Conservation (phyloP, 345 rosid species). For the Sonneratia alba region DNA sequence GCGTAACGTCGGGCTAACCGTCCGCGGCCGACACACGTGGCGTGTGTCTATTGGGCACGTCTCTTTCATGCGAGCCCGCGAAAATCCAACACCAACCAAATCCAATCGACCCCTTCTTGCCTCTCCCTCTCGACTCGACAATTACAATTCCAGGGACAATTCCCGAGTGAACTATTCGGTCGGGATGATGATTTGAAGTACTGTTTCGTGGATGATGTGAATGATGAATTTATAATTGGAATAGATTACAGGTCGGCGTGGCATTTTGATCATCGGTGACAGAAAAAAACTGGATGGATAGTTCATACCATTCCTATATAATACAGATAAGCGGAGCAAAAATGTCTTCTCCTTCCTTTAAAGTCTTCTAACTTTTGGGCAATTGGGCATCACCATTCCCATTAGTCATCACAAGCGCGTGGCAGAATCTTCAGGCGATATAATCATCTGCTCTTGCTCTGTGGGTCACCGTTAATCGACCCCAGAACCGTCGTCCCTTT, state of each 20-base stretch:
- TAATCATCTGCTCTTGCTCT: neutral
- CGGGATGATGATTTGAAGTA: no score
- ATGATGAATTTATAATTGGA: no score
- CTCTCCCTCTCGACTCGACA: no score
- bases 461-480: neutral
- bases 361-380: neutral
- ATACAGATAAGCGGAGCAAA: neutral
- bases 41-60: neutral
- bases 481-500: neutral
- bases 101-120: neutral
- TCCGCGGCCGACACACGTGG: neutral
- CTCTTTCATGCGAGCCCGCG: constrained; percentile 4
- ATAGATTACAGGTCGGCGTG: no score
- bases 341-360: neutral
- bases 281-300: no score
- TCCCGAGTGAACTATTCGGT: no score
- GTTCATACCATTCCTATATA: no score
- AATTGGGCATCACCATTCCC: neutral
- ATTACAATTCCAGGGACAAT: neutral
- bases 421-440: neutral
- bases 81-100: neutral
- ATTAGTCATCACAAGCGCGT: neutral
- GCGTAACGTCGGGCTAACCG: neutral
- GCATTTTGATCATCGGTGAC: no score
- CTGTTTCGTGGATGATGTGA: no score